Base-by-base conservation (phyloP, 805 yeast genomes). In the Aciculoconidium aculeatum region DNA sequence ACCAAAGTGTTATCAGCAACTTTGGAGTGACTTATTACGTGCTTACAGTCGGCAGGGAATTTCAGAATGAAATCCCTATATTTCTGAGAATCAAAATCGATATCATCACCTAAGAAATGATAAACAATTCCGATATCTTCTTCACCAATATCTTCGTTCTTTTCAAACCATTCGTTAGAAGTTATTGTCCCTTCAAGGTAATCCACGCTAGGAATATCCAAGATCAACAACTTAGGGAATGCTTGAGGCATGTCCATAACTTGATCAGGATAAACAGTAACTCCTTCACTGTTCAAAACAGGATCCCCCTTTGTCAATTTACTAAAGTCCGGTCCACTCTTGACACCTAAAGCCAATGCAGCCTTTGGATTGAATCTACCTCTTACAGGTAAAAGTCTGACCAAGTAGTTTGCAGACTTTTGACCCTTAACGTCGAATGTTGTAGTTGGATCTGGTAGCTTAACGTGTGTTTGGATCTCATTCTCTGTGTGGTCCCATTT, bases 281-380 rank as follows among this genome's bases (percentile, higher is more conserved):
- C 66, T 1, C 94, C 95, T 36, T 74, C 58, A 1, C 62, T 72
- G 24, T 80, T 58, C 0, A 68, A 58, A 3, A 88, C 76, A 1
- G 72, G 24, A 18, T 66, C 44, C 2, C 92, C 92, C 5, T 60
- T 59, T 7, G 88, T 67, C 27, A 92, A 64, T 12, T 63, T 49
- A 9, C 77, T 72, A 51, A 61, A 85, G 14, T 68, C 47, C 6
- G 67, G 61, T 0, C 92, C 87, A 4, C 72, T 71, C 17, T 80
- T 79, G 6, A 90, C 72, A 1, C 88, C 87, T 12, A 87, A 55
- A 24, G 61, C 72, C 13, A 53, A 59, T 1, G 97, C 96, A 44
- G 67, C 75, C 6, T 64, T 58, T 0, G 73, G 72, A 34, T 75
- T 61, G 47, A 92, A 92, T 45, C 70, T 80, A 0, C 98, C 97